Evolutionary conservation across 2,329 filamentous ascomycete genomes (phyloP).

Genomic region (Cordyceps sp.): DNA sequence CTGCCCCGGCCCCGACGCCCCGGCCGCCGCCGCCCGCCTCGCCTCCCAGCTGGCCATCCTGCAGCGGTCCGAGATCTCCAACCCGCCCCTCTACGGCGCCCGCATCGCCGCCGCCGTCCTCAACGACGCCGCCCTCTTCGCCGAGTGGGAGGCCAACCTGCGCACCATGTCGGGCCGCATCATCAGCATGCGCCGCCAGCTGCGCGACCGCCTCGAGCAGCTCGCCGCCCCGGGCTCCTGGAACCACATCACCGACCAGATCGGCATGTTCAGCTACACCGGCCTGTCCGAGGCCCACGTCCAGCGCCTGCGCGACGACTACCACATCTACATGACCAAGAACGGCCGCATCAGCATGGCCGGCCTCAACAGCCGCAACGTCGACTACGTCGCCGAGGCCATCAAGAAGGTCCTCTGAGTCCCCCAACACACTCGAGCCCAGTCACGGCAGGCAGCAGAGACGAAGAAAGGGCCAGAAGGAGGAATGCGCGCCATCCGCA

Average conservation of each 20-base stretch:
- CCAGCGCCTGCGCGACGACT: conserved; percentile 47
- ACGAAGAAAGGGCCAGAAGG: too few species aligned
- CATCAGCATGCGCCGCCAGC: conserved; percentile 69
- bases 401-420: too few species aligned
- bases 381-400: conserved; percentile 85
- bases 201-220: conserved; percentile 68
- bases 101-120: conserved; percentile 73
- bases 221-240: conserved; percentile 77
- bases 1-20: conserved; percentile 49
- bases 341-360: conserved; percentile 98
- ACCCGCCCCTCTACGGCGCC: conserved; percentile 87
- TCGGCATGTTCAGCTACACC: conserved; percentile 98
- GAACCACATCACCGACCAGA: conserved; percentile 97
- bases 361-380: conserved; percentile 80
- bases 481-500: too few species aligned
- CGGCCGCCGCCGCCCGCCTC: conserved; percentile 45
- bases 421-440: too few species aligned
- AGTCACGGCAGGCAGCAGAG: too few species aligned
- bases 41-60: conserved; percentile 82
- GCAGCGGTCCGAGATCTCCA: conserved; percentile 93
- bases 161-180: conserved; percentile 91
- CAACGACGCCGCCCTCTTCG: conserved; percentile 67
- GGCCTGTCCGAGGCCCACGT: conserved; percentile 63
- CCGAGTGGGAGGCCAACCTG: conserved; percentile 85
- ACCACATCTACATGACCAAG: conserved; percentile 86